Conservation (phyloP, 306 rosid genomes). For the Alnus rubra region DNA sequence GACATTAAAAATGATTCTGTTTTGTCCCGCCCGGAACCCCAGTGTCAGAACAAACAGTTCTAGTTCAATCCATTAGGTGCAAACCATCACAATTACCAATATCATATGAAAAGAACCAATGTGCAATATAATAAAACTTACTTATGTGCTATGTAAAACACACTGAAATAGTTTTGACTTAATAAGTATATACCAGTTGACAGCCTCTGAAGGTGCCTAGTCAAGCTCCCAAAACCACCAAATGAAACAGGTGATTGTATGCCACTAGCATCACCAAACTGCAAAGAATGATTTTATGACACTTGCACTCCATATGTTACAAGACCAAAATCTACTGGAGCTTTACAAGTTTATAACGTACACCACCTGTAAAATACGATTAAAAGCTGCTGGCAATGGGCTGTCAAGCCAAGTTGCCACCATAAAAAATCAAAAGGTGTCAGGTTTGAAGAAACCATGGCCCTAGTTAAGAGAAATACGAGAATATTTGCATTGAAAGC, state of each 20-base stretch:
- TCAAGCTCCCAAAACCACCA: constrained; percentile 94
- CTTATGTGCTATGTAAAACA: not conserved
- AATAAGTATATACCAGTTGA: constrained; percentile 48
- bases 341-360: constrained; percentile 27
- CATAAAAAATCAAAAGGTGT: constrained; percentile 29
- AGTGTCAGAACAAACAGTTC: not conserved
- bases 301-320: constrained; percentile 29
- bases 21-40: not conserved
- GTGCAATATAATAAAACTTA: not conserved
- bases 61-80: not conserved
- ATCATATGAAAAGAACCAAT: not conserved
- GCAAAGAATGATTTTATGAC: constrained; percentile 39
- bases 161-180: not conserved
- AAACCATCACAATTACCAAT: not conserved
- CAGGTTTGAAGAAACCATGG: constrained; percentile 20
- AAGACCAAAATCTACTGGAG: constrained; percentile 30
- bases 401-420: constrained; percentile 47
- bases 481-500: not conserved
- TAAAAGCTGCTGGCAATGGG: constrained; percentile 82
- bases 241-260: constrained; percentile 93
- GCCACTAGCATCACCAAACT: constrained; percentile 98
- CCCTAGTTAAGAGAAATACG: not conserved
- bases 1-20: not conserved
- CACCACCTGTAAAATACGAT: constrained; percentile 81
- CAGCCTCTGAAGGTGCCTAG: constrained; percentile 90